These are phyloP conservation scores for Oidiodendron maius DNA, from an alignment of 495 filamentous ascomycete species.

Conservation along the genomic window DNA sequence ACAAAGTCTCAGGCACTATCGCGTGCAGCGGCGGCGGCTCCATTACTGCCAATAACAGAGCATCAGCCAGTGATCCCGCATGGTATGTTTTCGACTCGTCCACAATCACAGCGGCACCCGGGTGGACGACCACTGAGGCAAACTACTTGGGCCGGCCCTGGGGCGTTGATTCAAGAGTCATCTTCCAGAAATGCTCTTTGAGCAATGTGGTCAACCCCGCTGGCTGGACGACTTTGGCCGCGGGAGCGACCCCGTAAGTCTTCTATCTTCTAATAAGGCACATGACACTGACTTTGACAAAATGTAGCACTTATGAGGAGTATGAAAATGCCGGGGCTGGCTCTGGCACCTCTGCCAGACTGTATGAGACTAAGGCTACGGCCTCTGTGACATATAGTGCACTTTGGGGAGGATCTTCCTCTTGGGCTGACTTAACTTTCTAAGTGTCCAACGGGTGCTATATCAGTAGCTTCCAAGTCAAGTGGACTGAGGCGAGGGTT, in stretches of 20 bases:
- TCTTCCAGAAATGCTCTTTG: slow-evolving; percentile 53
- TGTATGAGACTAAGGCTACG: slow-evolving; percentile 7
- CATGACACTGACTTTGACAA: neutral
- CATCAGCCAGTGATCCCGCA: slow-evolving; percentile 35
- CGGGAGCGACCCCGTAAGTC: slow-evolving; percentile 8
- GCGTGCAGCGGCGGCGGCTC: slow-evolving; percentile 43
- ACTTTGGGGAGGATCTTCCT: no score
- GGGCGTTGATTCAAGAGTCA: slow-evolving; percentile 51
- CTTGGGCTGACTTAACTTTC: no score
- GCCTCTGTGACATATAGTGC: neutral
- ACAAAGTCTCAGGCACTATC: slow-evolving; percentile 52
- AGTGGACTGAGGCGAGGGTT: no score
- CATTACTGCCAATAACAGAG: slow-evolving; percentile 54
- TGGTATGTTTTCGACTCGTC: slow-evolving; percentile 60
- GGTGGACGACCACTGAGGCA: slow-evolving; percentile 34
- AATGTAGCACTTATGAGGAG: slow-evolving; percentile 2
- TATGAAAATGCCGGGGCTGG: slow-evolving; percentile 3
- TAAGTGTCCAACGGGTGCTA: no score
- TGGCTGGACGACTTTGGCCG: slow-evolving; percentile 42
- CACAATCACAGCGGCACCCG: slow-evolving; percentile 18
- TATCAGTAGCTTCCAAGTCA: no score
- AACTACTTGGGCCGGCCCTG: slow-evolving; percentile 62
- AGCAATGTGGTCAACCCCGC: slow-evolving; percentile 48
- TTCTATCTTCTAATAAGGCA: no score
- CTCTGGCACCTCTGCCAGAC: neutral